These are phyloP conservation scores for Balakata baccata DNA, from an alignment of 345 rosid genomes.

Conservation along the genomic window DNA sequence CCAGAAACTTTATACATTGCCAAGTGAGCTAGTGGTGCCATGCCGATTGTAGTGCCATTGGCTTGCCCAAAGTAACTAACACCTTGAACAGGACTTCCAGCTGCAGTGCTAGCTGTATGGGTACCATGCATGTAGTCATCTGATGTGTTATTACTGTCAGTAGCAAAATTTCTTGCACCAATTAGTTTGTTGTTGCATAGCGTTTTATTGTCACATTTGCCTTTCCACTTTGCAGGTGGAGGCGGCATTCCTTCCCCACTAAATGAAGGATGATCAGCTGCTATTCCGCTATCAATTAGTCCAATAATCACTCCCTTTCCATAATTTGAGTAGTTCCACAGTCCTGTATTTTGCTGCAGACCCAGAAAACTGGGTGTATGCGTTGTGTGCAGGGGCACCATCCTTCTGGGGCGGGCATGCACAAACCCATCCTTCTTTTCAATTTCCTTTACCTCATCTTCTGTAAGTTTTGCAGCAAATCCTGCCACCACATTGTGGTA, in stretches of 20 bases:
- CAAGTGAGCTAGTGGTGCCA: constrained; percentile 42
- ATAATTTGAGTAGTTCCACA: constrained; percentile 19
- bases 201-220: constrained; percentile 18
- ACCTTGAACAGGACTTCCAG: constrained; percentile 41
- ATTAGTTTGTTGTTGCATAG: constrained; percentile 23
- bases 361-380: constrained; percentile 17
- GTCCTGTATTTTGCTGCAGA: constrained; percentile 2
- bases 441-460: constrained; percentile 24
- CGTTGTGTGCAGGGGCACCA: constrained; percentile 22
- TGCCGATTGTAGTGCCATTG: constrained; percentile 46
- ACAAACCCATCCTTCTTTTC: constrained; percentile 22
- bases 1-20: constrained; percentile 65
- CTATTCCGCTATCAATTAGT: constrained; percentile 19
- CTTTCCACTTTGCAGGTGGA: constrained; percentile 25
- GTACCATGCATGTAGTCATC: constrained; percentile 31
- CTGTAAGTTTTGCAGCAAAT: constrained; percentile 32
- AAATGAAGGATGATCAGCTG: constrained; percentile 24
- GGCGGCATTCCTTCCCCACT: constrained; percentile 26
- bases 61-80: constrained; percentile 32
- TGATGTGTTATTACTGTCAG: background rate
- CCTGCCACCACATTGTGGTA: constrained; percentile 26
- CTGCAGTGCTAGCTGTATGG: constrained; percentile 32
- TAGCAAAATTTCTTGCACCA: constrained; percentile 18
- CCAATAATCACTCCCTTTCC: constrained; percentile 26
- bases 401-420: constrained; percentile 20